Evolutionary conservation across 2,329 filamentous ascomycete species (phyloP), one percentile per base, ranked within the genome.

Genomic region (Penicillium digitatum): DNA sequence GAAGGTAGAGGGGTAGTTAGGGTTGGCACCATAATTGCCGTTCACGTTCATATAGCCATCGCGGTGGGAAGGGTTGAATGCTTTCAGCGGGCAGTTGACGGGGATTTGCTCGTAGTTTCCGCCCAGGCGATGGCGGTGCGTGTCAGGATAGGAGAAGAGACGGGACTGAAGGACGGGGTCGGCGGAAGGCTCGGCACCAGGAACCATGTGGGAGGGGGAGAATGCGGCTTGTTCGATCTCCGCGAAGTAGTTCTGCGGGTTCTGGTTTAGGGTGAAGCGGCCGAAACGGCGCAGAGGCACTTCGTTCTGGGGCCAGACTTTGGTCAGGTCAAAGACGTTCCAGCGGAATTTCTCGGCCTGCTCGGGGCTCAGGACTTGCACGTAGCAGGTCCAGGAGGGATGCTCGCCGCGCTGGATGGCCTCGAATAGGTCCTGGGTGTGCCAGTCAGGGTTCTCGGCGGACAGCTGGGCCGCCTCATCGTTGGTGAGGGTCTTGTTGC

Each of bases 171-270:
- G 77, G 35, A 89, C 84, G 1, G 86, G 86, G 62, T 89, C 87
- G 59, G 84, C 84, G 10, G 85, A 87, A 14, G 85, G 82, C 71
- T 88, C 86, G 54, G 87, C 82, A 50, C 86, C 86, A 3, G 86
- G 85, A 3, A 83, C 79, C 70, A 88, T 72, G 67, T 88, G 85
- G 7, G 84, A 80, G 37, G 87, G 86, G 57, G 81, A 85, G 79
- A 88, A 89, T 2, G 85, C 84, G 18, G 83, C 79, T 68, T 88
- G 86, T 74, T 89, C 86, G 47, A 88, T 86, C 65, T 90, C 86
- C 44, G 81, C 78, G 64, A 88, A 87, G 74, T 87, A 88, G 72
- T 89, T 88, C 51, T 81, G 72, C 1, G 79, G 76, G 66, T 88
- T 88, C 68, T 79, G 78, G 72, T 87, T 87, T 24, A 89, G 78